Base-by-base conservation (phyloP, 495 filamentous ascomycete genomes). In the Rostrohypoxylon terebratum region DNA sequence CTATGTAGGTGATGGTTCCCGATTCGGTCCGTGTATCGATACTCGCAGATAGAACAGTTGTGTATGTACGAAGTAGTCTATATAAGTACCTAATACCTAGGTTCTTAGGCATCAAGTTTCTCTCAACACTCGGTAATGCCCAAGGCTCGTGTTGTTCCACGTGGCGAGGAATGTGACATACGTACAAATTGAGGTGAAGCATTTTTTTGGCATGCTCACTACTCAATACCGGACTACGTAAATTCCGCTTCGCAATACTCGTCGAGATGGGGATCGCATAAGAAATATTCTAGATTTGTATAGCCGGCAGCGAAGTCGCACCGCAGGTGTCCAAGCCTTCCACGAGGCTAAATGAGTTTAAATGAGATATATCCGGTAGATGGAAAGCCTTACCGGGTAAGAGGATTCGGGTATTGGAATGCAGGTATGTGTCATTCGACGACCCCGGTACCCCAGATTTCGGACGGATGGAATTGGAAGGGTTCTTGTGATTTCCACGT, bases 241-340 rank as follows among this genome's bases (percentile, higher is more conserved):
- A 5, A 3, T 28, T 28, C 28, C 28, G 16, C 9, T 23, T 7
- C 23, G 18, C 18, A 11, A 10, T 2, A 20, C 18, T 4, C 23
- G 3, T 36, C 5, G 31, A 55, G 20, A 21, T 55, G 34, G 13
- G 0, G 7, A 25, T 20, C 16, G 34, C 20, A 20, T 16, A 28
- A 44, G 20, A 13, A 48, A 48, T 16, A 54, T 54, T 58, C 42
- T 59, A 45, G 59, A 62, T n/a, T 36, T 10, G 21, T 62, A 62
- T 50, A 62, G 59, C 59, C 58, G 59, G 36, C 8, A 31, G 28
- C 42, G 23, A 18, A 50, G 59, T 62, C 14, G 28, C 8, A 62
- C 9, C 14, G 25, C 28, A 62, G 25, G 33, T 50, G 25, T 50
- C 44, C 59, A 48, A 50, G 14, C 20, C 36, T 16, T 28, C 21